These are phyloP conservation scores for Crucibulum laeve DNA, from an alignment of 768 basidiomycete genomes.

Conservation along the genomic window DNA sequence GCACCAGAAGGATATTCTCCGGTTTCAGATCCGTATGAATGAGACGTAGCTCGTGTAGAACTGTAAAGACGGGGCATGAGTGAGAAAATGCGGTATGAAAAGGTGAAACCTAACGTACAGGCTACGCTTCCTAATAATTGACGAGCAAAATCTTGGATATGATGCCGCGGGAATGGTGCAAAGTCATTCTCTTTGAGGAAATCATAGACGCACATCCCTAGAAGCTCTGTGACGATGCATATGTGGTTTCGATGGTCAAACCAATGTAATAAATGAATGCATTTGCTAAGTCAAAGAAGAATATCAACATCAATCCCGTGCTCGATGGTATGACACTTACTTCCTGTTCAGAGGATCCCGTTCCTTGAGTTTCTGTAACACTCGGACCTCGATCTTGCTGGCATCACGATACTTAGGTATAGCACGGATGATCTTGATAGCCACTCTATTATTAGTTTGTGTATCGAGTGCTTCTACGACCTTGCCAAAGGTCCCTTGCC, in stretches of 20 bases:
- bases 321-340: constrained; percentile 45
- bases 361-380: constrained; percentile 86
- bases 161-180: constrained; percentile 90
- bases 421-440: constrained; percentile 98
- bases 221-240: constrained; percentile 91
- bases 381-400: constrained; percentile 95
- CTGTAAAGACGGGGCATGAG: constrained; percentile 36
- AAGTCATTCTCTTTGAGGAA: constrained; percentile 98
- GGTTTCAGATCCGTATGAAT: constrained; percentile 99
- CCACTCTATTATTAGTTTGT: constrained; percentile 71
- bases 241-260: constrained; percentile 98
- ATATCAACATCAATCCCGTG: neutral
- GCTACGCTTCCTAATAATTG: constrained; percentile 91
- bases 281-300: constrained; percentile 62
- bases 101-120: constrained; percentile 53
- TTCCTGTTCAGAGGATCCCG: constrained; percentile 84
- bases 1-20: constrained; percentile 94
- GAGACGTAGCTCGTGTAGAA: constrained; percentile 85
- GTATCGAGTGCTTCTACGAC: constrained; percentile 92
- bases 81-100: constrained; percentile 7
- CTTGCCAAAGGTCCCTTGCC: constrained; percentile 98
- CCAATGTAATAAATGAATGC: constrained; percentile 91
- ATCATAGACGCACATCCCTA: constrained; percentile 98
- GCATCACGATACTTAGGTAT: constrained; percentile 99
- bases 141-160: constrained; percentile 93